Conservation (phyloP, 495 filamentous ascomycete species). For the Hypomontagnella submonticulosa region DNA sequence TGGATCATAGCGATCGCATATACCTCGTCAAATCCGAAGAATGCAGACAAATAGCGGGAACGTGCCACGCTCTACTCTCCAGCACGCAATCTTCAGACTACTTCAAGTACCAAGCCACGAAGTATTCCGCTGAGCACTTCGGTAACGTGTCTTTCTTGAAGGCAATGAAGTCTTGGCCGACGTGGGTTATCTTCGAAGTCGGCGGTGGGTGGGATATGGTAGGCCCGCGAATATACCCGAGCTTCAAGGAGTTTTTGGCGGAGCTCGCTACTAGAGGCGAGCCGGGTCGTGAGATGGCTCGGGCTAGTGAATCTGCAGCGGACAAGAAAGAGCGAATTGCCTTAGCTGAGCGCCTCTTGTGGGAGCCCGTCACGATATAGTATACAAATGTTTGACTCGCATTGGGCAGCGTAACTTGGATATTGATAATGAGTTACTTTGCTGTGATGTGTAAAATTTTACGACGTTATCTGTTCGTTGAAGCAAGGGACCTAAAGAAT, state of each 20-base stretch:
- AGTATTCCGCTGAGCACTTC: not conserved
- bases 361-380: no score
- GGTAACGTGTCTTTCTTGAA: not conserved
- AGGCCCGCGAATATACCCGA: conserved; percentile 9
- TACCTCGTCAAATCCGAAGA: conserved; percentile 5
- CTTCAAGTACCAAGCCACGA: not conserved
- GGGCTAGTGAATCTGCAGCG: not conserved
- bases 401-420: no score
- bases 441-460: no score
- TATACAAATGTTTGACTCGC: no score
- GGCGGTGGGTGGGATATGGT: not conserved
- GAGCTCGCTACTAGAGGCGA: not conserved
- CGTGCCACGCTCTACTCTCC: conserved; percentile 7
- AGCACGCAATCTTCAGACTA: not conserved
- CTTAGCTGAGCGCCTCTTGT: no score
- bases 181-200: conserved; percentile 10
- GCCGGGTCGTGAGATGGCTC: not conserved
- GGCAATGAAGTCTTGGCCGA: not conserved
- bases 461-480: no score
- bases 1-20: not conserved
- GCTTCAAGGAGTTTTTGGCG: conserved; percentile 1
- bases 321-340: not conserved
- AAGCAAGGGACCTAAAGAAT: no score
- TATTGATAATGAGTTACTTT: no score
- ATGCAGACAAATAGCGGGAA: not conserved